phyloP scores from a whole-genome alignment of 352 stramenopile species.

The Phytophthora pinifolia region DNA sequence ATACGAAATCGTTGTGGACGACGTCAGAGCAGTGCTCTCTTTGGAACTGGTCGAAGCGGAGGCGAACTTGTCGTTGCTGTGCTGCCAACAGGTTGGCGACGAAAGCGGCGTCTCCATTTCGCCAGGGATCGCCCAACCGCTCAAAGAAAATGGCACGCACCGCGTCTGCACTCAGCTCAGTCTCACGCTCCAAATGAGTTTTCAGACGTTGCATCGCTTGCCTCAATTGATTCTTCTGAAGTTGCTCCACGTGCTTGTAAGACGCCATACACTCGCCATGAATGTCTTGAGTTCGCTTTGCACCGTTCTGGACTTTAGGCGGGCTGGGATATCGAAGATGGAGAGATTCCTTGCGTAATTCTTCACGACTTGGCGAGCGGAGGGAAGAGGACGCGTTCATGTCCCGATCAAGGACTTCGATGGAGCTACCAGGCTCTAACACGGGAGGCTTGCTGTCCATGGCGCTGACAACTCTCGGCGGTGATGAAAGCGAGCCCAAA shows the following conservation, averaged over 20 bases:
- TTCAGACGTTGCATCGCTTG: slow-evolving; percentile 6
- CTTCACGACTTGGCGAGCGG: too few relatives aligned
- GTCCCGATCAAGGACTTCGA: neutral
- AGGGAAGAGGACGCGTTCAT: neutral
- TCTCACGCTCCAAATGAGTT: slow-evolving; percentile 20
- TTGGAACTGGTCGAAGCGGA: slow-evolving; percentile 12
- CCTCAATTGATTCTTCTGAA: slow-evolving; percentile 19
- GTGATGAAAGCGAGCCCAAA: too few relatives aligned
- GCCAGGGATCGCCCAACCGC: slow-evolving; percentile 5
- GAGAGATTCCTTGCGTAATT: slow-evolving; percentile 1
- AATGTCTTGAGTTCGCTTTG: neutral
- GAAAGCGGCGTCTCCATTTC: slow-evolving; percentile 16
- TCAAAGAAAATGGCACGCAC: slow-evolving; percentile 16
- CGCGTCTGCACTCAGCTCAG: slow-evolving; percentile 6
- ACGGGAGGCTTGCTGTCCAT: too few relatives aligned
- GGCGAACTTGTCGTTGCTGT: slow-evolving; percentile 17
- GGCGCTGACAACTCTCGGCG: too few relatives aligned
- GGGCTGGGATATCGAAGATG: neutral
- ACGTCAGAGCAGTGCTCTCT: neutral
- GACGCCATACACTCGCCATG: slow-evolving; percentile 15
- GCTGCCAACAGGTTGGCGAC: slow-evolving; percentile 15
- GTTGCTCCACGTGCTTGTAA: slow-evolving; percentile 10
- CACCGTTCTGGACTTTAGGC: neutral
- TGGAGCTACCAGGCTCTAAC: too few relatives aligned
- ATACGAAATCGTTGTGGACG: neutral